Evolutionary conservation across 1,284 basidiomycete species (phyloP).

Genomic region (Sanguinoderma infundibulare): DNA sequence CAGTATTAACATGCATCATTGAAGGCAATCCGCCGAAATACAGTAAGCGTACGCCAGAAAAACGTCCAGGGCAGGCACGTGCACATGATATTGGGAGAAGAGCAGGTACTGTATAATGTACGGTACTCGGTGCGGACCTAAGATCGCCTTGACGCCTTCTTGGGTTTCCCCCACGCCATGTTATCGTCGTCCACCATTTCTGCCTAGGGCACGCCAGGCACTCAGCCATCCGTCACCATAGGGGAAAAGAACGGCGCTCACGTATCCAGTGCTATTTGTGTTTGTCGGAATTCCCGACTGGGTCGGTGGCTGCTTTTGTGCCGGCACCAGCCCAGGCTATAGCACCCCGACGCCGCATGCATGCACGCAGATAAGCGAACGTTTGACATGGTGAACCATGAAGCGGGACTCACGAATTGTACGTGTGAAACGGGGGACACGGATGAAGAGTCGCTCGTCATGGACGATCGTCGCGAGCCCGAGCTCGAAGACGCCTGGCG

Average conservation of each 20-base stretch:
- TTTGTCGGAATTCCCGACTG: slow-evolving; percentile 3
- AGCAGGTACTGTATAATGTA: not conserved
- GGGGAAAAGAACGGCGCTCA: slow-evolving; percentile 4
- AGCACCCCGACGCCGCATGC: not conserved
- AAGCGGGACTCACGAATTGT: slow-evolving; percentile 10
- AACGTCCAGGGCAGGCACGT: too few species aligned
- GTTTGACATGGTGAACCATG: too few species aligned
- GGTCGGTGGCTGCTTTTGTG: not conserved
- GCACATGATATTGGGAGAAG: too few species aligned
- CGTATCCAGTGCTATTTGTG: slow-evolving; percentile 7
- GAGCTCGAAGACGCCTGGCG: slow-evolving; percentile 15
- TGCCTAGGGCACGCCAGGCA: slow-evolving; percentile 16
- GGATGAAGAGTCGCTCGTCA: slow-evolving; percentile 11
- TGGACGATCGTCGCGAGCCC: slow-evolving; percentile 11
- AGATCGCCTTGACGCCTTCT: slow-evolving; percentile 19
- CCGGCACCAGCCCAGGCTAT: slow-evolving; percentile 13
- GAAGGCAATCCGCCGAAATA: not conserved
- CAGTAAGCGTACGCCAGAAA: not conserved
- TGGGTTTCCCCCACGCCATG: slow-evolving; percentile 29
- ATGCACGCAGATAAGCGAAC: not conserved
- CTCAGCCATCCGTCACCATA: not conserved
- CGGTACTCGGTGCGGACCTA: not conserved
- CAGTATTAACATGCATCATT: not conserved
- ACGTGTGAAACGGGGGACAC: slow-evolving; percentile 17
- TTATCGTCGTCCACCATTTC: slow-evolving; percentile 34